Evolutionary conservation across 2,329 filamentous ascomycete species (phyloP), one percentile per base, ranked within the genome.

Genomic region (Xylariaceae sp.): DNA sequence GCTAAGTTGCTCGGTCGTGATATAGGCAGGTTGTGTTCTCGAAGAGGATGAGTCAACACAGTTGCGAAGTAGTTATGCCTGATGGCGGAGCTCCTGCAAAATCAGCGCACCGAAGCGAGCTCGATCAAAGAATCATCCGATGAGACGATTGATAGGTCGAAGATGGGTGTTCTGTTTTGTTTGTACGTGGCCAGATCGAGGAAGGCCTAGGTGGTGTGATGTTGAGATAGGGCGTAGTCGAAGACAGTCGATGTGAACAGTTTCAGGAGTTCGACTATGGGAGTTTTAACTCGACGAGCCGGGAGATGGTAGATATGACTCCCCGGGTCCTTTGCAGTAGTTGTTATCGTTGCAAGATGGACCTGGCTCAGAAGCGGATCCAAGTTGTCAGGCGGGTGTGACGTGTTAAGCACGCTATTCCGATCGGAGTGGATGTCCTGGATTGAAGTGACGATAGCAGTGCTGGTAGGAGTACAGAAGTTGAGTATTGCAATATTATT

Each of bases 291-390:
- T 77, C 71, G 66, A 69, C 68, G 73, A 50, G 75, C 75, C 69
- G 76, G 73, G 74, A 69, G 71, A 73, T 75, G 67, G 73, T 78
- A 80, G 75, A 78, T 76, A 74, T 79, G 73, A 80, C 78, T 81
- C 78, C 76, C 76, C 72, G 58, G 61, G 58, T 49, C 57, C 65
- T 65, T 56, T 60, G 52, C 60, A 57, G 56, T 61, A 40, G 64
- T 56, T 53, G 63, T 62, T 36, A 62, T 53, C 44, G 63, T 49
- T 48, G 49, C 62, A 64, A 65, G 59, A 65, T 66, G 58, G 63
- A 60, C 56, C 65, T 58, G 50, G 62, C 49, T 58, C 56, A 56
- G 49, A 55, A 64, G 68, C 69, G 66, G 69, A 70, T 64, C 68
- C 67, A 64, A 68, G 49, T 55, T 63, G 66, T 63, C 60, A 62